phyloP scores from a whole-genome alignment of 2,329 filamentous ascomycete genomes.

The Aureobasidium pullulans region DNA sequence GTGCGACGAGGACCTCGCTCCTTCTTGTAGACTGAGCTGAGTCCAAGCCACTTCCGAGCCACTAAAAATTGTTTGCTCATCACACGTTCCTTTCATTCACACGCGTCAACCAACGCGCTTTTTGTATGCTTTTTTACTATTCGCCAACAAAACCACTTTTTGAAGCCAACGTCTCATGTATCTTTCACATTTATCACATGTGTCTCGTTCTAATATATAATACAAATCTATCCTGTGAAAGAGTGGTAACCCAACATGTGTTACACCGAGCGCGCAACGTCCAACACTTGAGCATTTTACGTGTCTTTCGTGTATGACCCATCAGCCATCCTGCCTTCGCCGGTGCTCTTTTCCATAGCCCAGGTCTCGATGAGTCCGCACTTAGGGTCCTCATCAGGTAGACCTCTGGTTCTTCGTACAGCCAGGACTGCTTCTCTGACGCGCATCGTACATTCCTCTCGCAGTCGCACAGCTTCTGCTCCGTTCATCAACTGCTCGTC shows the following conservation, averaged over 20 bases:
- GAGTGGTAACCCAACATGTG: neutral
- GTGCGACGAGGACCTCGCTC: neutral
- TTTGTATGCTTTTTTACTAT: neutral
- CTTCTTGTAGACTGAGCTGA: neutral
- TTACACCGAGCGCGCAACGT: slow-evolving; percentile 11
- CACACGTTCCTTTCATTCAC: neutral
- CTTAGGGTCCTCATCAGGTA: slow-evolving; percentile 73
- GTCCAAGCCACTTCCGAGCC: neutral
- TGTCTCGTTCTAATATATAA: neutral
- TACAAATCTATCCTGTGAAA: neutral
- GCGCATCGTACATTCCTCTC: slow-evolving; percentile 71
- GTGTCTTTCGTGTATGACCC: slow-evolving; percentile 54
- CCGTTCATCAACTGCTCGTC: slow-evolving; percentile 62
- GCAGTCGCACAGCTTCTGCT: slow-evolving; percentile 65
- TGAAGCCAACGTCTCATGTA: too few relatives aligned
- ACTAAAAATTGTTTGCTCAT: neutral
- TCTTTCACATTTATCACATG: neutral
- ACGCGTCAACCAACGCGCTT: neutral
- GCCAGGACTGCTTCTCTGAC: slow-evolving; percentile 75
- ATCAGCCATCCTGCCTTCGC: slow-evolving; percentile 53
- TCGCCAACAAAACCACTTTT: neutral
- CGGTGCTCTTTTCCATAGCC: slow-evolving; percentile 48
- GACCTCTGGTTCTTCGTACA: slow-evolving; percentile 63
- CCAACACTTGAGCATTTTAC: slow-evolving; percentile 21
- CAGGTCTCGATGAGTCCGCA: slow-evolving; percentile 76